Evolutionary conservation across 805 yeast species (phyloP), one percentile per base, ranked within the genome.

Genomic region (Maudiozyma turicensis): DNA sequence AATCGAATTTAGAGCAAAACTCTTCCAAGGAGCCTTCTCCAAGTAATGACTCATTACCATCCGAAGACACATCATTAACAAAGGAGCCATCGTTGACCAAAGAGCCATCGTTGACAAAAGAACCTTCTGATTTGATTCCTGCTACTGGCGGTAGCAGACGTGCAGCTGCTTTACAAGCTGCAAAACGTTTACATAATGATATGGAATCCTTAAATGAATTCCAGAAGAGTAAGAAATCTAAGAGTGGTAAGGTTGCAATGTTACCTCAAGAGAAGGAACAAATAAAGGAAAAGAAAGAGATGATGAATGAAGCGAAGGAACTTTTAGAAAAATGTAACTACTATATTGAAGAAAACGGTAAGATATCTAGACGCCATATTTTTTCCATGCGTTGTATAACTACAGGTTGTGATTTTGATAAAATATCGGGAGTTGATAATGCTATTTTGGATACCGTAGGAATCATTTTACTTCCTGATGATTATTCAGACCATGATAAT

Each of bases 141-240:
- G 11, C 8, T 3, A 42, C 29, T 42, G 49, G 49, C 3, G 40
- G 31, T 8, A 15, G 37, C 10, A 46, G 58, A 34, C 50, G 86
- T 46, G 75, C 77, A 40, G 95, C 95, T 1, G 81, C 82, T 43
- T 72, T 74, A 39, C 78, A 82, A 56, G 95, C 95, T 0, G 81
- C 81, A 0, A 67, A 69, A 50, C 81, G 80, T 59, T 67, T 86
- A 13, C 91, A 83, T 56, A 74, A 75, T 9, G 80, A 82, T 60
- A 84, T 86, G 74, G 77, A 76, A 50, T 82, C 82, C 44, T 72
- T 86, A 53, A 84, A 83, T 57, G 73, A 71, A 46, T 86, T 77
- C 58, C 82, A 81, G 52, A 73, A 77, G 53, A 79, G 78, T 32
- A 43, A 45, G 55, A 69, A 72, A 26, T 68, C 72, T 69, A 53